Evolutionary conservation across 345 rosid species (phyloP).

Genomic region (rapeseed (Brassica napus)): Da-Ae NC_063440.1:1280001-1280500

Average conservation of each 20-base stretch:
- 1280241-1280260: conserved; percentile 44
- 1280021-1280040: conserved; percentile 36
- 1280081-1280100: conserved; percentile 31
- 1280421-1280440: conserved; percentile 12
- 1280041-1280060: not conserved
- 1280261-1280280: conserved; percentile 30
- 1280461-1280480: conserved; percentile 11
- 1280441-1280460: conserved; percentile 23
- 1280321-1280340: conserved; percentile 23
- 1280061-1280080: not conserved
- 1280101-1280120: conserved; percentile 67
- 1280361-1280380: not conserved
- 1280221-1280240: conserved; percentile 8
- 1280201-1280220: conserved; percentile 26
- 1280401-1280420: conserved; percentile 38
- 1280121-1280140: conserved; percentile 63
- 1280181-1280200: conserved; percentile 36
- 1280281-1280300: conserved; percentile 24
- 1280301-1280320: conserved; percentile 32
- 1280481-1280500: not conserved
- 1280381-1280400: not conserved
- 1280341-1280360: conserved; percentile 2
- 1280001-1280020: conserved; percentile 35
- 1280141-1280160: conserved; percentile 11
- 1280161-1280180: conserved; percentile 37